Base-by-base conservation (phyloP, 257 asterid species). In the Capsicum baccatum region DNA sequence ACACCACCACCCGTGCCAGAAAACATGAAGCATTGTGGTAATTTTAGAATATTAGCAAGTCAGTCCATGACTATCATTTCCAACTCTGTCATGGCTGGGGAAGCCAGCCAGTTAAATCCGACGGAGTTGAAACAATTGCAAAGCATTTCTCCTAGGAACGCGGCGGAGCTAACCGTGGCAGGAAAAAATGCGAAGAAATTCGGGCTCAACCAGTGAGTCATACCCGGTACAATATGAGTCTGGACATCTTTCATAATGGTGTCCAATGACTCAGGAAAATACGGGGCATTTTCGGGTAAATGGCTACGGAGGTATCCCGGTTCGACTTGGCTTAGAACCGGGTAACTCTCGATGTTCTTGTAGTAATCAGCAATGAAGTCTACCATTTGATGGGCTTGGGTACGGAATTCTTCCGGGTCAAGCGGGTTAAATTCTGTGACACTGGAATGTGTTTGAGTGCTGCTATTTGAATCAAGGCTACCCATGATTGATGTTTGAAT, bases 1-100 rank as follows among this genome's bases (percentile, higher is more conserved):
- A 87, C 88, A 9, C 89, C 89, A 14, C 89, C 89, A 6, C 89
- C 89, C 0, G 89, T 76, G 83, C 86, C 89, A 6, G 80, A 82
- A 7, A 87, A 87, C 89, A 87, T 84, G 80, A 87, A 85, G 42
- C 85, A 21, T 17, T 69, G 79, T 9, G 89, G 89, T 58, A 87
- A 84, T 60, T 85, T 83, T 13, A 87, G 73, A 86, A 87, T 82
- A 19, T 79, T 74, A 0, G 88, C 89, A 0, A 85, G 79, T 88
- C 89, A 87, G 47, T 87, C 89, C 86, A 87, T 85, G 57, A 87
- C 87, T n/a, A 87, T 86, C 89, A 87, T 87, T 33, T 87, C 89
- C 16, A 87, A 83, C 88, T 87, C 89, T 8, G 89, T 87, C 9
- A 85, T 79, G 3, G 88, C 89, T 15, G 89, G 89, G 0, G 89